These are phyloP conservation scores for Pythium brassicae DNA, from an alignment of 352 stramenopile genomes.

Conservation along the genomic window DNA sequence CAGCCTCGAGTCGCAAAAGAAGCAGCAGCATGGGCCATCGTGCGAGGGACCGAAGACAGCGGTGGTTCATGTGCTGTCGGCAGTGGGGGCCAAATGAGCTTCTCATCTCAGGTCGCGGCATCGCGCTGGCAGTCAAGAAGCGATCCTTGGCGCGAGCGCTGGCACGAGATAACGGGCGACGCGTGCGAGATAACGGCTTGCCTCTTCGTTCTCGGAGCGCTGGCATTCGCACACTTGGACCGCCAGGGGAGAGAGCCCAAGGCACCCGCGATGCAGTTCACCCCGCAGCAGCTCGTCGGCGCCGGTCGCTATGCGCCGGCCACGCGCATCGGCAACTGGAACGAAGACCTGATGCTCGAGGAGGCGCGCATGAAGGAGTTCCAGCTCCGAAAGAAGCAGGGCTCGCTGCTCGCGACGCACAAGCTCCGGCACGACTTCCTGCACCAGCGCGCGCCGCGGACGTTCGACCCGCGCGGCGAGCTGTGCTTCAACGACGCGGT, in stretches of 20 bases:
- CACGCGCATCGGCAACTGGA: constrained; percentile 88
- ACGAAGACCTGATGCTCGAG: constrained; percentile 87
- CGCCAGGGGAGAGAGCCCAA: no score
- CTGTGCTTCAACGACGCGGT: constrained; percentile 62
- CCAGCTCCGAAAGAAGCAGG: constrained; percentile 71
- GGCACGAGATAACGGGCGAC: no score
- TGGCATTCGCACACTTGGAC: no score
- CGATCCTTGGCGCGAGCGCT: no score
- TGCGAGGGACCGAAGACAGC: not conserved
- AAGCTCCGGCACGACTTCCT: constrained; percentile 77
- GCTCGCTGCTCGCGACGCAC: constrained; percentile 73
- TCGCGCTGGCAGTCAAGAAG: no score
- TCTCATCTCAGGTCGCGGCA: no score
- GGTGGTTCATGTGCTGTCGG: no score
- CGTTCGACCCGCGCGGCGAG: constrained; percentile 28
- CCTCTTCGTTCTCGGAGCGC: no score
- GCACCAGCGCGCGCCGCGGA: constrained; percentile 57
- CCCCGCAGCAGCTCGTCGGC: constrained; percentile 85
- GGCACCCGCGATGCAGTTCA: constrained; percentile 92
- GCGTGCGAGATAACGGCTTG: no score
- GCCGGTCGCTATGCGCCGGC: constrained; percentile 71
- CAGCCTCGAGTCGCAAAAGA: not conserved
- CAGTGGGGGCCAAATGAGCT: no score
- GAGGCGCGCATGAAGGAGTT: constrained; percentile 85
- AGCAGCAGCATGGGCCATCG: not conserved